phyloP scores from a whole-genome alignment of 2,329 filamentous ascomycete genomes.

The Aspergillus clavatus region DNA sequence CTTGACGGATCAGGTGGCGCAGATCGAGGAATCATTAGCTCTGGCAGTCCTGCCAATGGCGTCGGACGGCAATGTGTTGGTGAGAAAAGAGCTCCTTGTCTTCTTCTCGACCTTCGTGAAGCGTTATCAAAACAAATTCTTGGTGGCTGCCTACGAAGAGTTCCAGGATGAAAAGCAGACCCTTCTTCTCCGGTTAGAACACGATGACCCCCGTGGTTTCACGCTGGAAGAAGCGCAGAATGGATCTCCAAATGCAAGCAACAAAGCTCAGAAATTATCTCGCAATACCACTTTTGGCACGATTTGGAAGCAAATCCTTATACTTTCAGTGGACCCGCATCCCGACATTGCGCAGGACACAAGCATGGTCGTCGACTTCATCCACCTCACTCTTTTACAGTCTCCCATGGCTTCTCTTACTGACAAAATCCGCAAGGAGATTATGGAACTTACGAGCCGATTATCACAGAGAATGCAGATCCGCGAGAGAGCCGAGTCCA shows the following conservation, averaged over 20 bases:
- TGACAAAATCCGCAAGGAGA: slow-evolving; percentile 67
- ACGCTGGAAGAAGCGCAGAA: slow-evolving; percentile 17
- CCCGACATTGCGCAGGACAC: slow-evolving; percentile 87
- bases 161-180: slow-evolving; percentile 76
- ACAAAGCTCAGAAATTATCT: slow-evolving; percentile 45
- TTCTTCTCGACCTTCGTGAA: slow-evolving; percentile 90
- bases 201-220: slow-evolving; percentile 19
- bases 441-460: slow-evolving; percentile 33
- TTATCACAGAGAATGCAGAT: slow-evolving; percentile 38
- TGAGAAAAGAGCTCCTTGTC: slow-evolving; percentile 85
- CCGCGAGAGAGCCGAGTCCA: slow-evolving; percentile 30
- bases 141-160: slow-evolving; percentile 89
- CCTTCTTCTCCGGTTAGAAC: slow-evolving; percentile 50
- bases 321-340: slow-evolving; percentile 89
- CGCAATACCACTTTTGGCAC: slow-evolving; percentile 88
- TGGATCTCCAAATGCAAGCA: slow-evolving; percentile 20
- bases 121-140: slow-evolving; percentile 85
- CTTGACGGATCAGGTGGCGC: slow-evolving; percentile 81
- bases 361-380: slow-evolving; percentile 76
- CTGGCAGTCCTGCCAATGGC: slow-evolving; percentile 87
- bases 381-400: slow-evolving; percentile 71
- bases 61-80: slow-evolving; percentile 88
- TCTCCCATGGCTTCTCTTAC: slow-evolving; percentile 70
- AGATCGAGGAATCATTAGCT: slow-evolving; percentile 86
- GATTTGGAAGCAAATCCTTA: slow-evolving; percentile 88